Conservation (phyloP, 2,329 filamentous ascomycete species). For the Pseudovirgaria hyperparasitica region DNA sequence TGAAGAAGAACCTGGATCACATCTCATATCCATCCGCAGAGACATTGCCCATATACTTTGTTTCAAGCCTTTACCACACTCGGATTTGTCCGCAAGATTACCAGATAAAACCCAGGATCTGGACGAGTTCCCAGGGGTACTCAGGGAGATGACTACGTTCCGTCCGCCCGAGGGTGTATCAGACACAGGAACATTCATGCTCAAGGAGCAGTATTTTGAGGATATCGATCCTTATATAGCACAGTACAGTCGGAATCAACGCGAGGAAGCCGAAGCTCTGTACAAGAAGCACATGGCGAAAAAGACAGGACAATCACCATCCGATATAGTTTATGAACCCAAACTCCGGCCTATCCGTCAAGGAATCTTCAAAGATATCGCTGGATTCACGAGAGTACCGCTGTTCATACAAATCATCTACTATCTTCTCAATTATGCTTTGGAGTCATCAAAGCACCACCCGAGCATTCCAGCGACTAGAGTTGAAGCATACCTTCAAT, state of each 20-base stretch:
- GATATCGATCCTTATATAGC: constrained; percentile 91
- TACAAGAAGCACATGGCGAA: constrained; percentile 81
- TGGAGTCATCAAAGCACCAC: constrained; percentile 55
- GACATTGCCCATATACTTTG: constrained; percentile 91
- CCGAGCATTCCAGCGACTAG: constrained; percentile 68
- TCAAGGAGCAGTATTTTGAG: constrained; percentile 75
- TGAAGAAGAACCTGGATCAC: constrained; percentile 51
- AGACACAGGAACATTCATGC: constrained; percentile 86
- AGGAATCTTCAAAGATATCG: constrained; percentile 64
- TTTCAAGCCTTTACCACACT: constrained; percentile 92
- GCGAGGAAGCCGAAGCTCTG: constrained; percentile 84
- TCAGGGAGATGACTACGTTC: constrained; percentile 81
- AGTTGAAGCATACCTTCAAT: constrained; percentile 82
- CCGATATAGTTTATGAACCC: constrained; percentile 87
- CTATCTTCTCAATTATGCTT: constrained; percentile 71
- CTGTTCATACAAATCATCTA: constrained; percentile 86
- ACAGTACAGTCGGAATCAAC: constrained; percentile 92
- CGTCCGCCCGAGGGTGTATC: constrained; percentile 81
- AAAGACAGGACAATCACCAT: constrained; percentile 65
- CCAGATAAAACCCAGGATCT: constrained; percentile 83
- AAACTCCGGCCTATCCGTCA: constrained; percentile 62
- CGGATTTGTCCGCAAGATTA: constrained; percentile 74
- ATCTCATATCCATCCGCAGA: constrained; percentile 61
- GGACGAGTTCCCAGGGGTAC: constrained; percentile 72
- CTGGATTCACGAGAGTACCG: constrained; percentile 69